These are phyloP conservation scores for Helianthus tuberosus DNA, from an alignment of 129 eudicot species.

Conservation along the genomic window DNA sequence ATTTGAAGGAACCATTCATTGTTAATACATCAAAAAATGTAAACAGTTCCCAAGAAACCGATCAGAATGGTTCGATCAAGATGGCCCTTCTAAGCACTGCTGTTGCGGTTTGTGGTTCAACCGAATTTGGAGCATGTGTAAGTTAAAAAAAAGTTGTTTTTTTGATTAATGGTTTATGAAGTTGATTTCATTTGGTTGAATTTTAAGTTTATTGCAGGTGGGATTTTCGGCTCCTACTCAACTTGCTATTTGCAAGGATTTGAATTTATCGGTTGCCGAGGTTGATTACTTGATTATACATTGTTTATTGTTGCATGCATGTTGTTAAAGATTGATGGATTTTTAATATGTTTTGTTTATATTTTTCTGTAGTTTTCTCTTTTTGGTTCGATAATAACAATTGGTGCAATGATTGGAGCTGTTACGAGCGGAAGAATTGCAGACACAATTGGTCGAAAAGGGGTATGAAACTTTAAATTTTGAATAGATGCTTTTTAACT, in stretches of 20 bases:
- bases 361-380: conserved; percentile 50
- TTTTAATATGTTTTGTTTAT: background rate
- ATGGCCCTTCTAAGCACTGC: conserved; percentile 74
- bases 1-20: conserved; percentile 53
- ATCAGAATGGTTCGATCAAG: conserved; percentile 45
- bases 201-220: conserved; percentile 62
- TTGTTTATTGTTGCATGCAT: background rate
- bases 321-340: background rate
- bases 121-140: conserved; percentile 90
- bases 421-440: conserved; percentile 74
- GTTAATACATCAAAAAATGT: conserved; percentile 24
- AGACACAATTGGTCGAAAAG: conserved; percentile 74
- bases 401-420: conserved; percentile 93
- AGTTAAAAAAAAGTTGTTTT: conserved; percentile 30
- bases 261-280: conserved; percentile 64
- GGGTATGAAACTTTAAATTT: conserved; percentile 47
- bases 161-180: background rate
- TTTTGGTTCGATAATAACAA: conserved; percentile 80
- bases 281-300: conserved; percentile 35
- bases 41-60: conserved; percentile 34
- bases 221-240: conserved; percentile 89
- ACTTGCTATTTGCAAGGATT: conserved; percentile 59
- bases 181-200: conserved; percentile 15
- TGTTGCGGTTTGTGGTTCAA: conserved; percentile 93
- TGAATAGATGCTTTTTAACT: background rate